Evolutionary conservation across 2,329 filamentous ascomycete species (phyloP).

Genomic region (Verticillium tricorpus): DNA sequence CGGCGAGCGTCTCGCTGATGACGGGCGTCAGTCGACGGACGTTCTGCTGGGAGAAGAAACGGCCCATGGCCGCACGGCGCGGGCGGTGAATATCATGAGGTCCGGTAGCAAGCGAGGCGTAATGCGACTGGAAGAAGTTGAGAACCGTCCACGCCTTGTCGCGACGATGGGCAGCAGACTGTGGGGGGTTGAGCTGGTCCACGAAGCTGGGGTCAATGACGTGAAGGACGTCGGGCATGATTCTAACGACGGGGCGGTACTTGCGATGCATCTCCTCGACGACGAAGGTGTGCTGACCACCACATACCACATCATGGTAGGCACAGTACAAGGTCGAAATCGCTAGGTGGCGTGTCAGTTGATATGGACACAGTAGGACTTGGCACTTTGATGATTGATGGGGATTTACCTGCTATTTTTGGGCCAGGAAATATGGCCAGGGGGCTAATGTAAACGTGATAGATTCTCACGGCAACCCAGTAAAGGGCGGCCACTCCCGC

Average conservation of each 20-base stretch:
- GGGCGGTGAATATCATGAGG: slow-evolving; percentile 28
- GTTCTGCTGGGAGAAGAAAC: slow-evolving; percentile 30
- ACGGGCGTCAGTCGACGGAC: slow-evolving; percentile 30
- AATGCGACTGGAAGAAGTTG: not conserved
- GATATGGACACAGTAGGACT: not conserved
- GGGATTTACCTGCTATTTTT: not conserved
- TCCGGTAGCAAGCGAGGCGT: slow-evolving; percentile 18
- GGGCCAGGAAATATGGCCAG: not conserved
- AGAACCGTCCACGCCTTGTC: not conserved
- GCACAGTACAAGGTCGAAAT: slow-evolving; percentile 34
- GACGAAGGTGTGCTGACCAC: slow-evolving; percentile 36
- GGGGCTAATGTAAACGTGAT: not conserved
- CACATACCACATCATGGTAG: slow-evolving; percentile 37
- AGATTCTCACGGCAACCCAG: not conserved
- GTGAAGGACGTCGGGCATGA: slow-evolving; percentile 33
- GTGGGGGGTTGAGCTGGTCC: slow-evolving; percentile 27
- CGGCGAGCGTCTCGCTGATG: slow-evolving; percentile 29
- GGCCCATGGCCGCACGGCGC: slow-evolving; percentile 22
- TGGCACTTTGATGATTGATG: too few relatives aligned
- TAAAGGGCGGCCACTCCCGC: not conserved
- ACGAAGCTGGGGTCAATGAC: slow-evolving; percentile 27
- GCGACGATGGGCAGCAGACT: not conserved
- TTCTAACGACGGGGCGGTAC: slow-evolving; percentile 30
- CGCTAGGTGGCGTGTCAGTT: slow-evolving; percentile 14
- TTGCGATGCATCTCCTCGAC: slow-evolving; percentile 27